A percentile compares a stretch with the other conserved stretches of the same genome.
Evolutionary conservation across 78 protist genomes (phyloP).

Genomic region (Paratrimastix pyriformis): DNA sequence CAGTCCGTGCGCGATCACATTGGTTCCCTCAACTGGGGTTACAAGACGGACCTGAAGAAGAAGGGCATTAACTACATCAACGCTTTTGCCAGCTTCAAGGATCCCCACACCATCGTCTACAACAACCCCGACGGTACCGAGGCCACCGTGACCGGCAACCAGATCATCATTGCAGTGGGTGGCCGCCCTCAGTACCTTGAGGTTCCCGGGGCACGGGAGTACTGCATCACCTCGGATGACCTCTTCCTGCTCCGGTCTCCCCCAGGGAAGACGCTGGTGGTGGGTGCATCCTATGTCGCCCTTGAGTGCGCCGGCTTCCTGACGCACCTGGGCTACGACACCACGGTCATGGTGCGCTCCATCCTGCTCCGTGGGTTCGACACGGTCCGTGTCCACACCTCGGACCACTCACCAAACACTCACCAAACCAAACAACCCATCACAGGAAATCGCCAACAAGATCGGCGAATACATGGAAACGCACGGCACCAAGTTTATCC

Average conservation of each 20-base stretch:
- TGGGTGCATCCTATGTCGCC: conserved; percentile 83
- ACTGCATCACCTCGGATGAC: conserved; percentile 76
- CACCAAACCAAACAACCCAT: conserved; percentile 16
- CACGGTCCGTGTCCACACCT: not conserved
- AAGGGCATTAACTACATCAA: conserved; percentile 60
- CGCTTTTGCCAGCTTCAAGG: conserved; percentile 62
- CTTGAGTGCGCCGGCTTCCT: conserved; percentile 91
- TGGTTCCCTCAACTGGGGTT: conserved; percentile 75
- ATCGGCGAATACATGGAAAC: conserved; percentile 52
- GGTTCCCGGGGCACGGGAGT: conserved; percentile 66
- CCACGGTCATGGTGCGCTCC: conserved; percentile 38
- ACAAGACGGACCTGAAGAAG: conserved; percentile 43
- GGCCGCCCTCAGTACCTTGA: conserved; percentile 69
- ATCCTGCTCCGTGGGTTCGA: conserved; percentile 77
- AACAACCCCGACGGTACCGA: conserved; percentile 22
- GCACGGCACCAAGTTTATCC: conserved; percentile 48
- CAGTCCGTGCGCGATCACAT: conserved; percentile 59
- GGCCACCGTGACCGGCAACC: conserved; percentile 39
- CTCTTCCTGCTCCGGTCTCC: conserved; percentile 49
- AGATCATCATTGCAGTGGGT: conserved; percentile 69
- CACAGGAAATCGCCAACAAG: conserved; percentile 49
- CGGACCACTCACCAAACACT: no score
- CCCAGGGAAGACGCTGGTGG: conserved; percentile 75
- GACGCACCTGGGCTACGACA: conserved; percentile 44
- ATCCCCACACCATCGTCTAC: conserved; percentile 55